These are phyloP conservation scores for Yamagishiella unicocca DNA, from an alignment of 139 green algal genomes.

Conservation along the genomic window DNA sequence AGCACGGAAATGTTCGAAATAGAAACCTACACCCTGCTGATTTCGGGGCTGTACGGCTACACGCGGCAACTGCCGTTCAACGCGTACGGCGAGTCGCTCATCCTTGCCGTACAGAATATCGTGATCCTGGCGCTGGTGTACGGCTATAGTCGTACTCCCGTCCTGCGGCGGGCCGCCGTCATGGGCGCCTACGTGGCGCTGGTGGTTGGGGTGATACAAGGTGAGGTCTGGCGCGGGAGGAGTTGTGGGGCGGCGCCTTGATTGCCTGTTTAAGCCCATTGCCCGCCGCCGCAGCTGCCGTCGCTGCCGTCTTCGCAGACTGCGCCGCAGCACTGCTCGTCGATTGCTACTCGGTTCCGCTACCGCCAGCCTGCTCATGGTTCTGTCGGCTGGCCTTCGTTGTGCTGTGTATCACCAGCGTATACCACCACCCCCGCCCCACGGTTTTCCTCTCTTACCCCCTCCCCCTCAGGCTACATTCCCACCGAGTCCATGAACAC, in stretches of 20 bases:
- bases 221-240: too few species aligned
- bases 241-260: too few species aligned
- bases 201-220: constrained; percentile 19
- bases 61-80: constrained; percentile 80
- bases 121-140: constrained; percentile 84
- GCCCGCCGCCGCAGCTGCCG: too few species aligned
- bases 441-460: neutral
- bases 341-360: too few species aligned
- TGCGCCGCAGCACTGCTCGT: too few species aligned
- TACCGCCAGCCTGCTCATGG: too few species aligned
- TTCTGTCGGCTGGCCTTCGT: too few species aligned
- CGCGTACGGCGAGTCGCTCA: constrained; percentile 80
- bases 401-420: too few species aligned
- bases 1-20: constrained; percentile 80
- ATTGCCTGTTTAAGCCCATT: too few species aligned
- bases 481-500: constrained; percentile 40
- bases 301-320: too few species aligned
- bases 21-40: constrained; percentile 76
- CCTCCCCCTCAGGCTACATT: constrained; percentile 56
- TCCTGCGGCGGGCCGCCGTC: constrained; percentile 8
- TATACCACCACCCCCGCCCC: too few species aligned
- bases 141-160: constrained; percentile 57
- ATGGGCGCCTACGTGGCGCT: constrained; percentile 32
- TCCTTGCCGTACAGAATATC: constrained; percentile 73
- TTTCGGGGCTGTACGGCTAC: constrained; percentile 81